Conservation (phyloP, 768 basidiomycete species). For the Pisolithus microcarpus region DNA sequence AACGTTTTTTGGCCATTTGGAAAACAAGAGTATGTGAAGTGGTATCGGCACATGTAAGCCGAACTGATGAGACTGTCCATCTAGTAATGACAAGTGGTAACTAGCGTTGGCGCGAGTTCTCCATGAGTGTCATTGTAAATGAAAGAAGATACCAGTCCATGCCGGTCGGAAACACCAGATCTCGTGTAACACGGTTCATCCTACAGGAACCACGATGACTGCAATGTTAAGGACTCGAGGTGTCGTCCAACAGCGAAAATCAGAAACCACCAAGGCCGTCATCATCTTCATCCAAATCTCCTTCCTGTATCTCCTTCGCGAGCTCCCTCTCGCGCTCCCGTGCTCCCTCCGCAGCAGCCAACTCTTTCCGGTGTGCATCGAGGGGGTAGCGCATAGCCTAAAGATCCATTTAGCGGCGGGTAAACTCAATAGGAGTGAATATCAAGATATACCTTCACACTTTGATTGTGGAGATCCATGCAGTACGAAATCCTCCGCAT, state of each 20-base stretch:
- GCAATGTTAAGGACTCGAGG: not conserved
- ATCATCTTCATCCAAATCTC: constrained; percentile 81
- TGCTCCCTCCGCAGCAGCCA: constrained; percentile 88
- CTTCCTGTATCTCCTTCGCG: constrained; percentile 86
- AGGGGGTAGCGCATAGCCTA: constrained; percentile 98
- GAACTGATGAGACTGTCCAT: too few relatives aligned
- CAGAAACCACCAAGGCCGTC: constrained; percentile 26
- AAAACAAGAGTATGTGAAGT: too few relatives aligned
- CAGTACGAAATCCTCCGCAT: constrained; percentile 84
- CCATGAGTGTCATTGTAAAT: too few relatives aligned
- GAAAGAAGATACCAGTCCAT: too few relatives aligned
- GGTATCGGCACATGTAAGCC: too few relatives aligned
- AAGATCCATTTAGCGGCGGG: not conserved
- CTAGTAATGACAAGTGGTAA: too few relatives aligned
- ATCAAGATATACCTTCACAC: constrained; percentile 69
- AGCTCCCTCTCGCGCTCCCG: constrained; percentile 92
- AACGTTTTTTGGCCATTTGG: too few relatives aligned
- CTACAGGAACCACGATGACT: too few relatives aligned
- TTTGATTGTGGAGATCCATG: constrained; percentile 91
- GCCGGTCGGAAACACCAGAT: too few relatives aligned
- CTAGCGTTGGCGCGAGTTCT: too few relatives aligned
- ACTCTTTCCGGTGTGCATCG: constrained; percentile 92
- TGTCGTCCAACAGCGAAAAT: not conserved
- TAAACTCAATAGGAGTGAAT: not conserved
- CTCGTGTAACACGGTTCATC: too few relatives aligned